phyloP scores from a whole-genome alignment of 2,329 filamentous ascomycete species.

The Ceratocystis diversiconidia region DNA sequence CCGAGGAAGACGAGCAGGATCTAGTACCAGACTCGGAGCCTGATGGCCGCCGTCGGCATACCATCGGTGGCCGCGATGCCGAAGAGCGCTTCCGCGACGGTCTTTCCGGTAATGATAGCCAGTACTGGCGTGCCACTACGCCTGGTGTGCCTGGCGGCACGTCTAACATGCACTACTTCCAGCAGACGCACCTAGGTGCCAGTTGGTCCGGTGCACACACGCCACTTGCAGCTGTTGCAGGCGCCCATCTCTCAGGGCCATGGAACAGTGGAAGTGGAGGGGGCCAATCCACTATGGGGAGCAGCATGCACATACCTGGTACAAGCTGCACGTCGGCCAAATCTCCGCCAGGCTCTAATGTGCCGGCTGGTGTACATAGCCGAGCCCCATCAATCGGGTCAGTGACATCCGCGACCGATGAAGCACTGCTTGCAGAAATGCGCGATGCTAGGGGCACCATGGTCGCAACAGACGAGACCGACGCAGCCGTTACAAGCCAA shows the following conservation, averaged over 20 bases:
- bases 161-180: conserved; percentile 65
- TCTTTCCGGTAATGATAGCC: conserved; percentile 12
- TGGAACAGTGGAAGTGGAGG: conserved; percentile 8
- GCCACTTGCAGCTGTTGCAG: conserved; percentile 64
- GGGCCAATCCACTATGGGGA: background rate
- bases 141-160: conserved; percentile 56
- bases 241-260: conserved; percentile 34
- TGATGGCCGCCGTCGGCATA: conserved; percentile 15
- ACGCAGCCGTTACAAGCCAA: conserved; percentile 17
- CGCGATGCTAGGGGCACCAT: conserved; percentile 20
- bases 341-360: background rate
- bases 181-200: conserved; percentile 55
- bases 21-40: conserved; percentile 15
- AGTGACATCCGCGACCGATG: conserved; percentile 25
- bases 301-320: conserved; percentile 1
- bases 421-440: conserved; percentile 26
- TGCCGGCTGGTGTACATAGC: background rate
- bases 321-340: conserved; percentile 6
- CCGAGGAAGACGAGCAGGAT: conserved; percentile 28
- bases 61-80: conserved; percentile 20
- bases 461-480: conserved; percentile 23
- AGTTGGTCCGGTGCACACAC: conserved; percentile 64
- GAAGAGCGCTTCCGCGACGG: conserved; percentile 18
- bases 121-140: conserved; percentile 25
- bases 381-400: conserved; percentile 12